Evolutionary conservation across 495 filamentous ascomycete genomes (phyloP).

Genomic region (Hypoxylon subgilvum): DNA sequence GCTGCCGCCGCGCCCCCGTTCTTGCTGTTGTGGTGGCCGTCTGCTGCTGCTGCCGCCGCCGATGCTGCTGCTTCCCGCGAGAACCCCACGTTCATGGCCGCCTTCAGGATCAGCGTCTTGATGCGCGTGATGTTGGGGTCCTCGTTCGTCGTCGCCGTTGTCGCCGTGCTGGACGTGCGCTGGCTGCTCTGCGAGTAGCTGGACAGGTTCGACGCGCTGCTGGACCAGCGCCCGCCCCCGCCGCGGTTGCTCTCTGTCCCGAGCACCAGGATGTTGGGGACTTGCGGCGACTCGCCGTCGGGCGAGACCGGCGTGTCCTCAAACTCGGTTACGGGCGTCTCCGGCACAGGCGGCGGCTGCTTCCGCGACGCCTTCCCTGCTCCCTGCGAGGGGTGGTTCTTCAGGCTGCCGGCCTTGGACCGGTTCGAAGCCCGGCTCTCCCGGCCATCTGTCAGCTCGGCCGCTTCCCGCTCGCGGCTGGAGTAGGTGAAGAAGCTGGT

Average conservation of each 20-base stretch:
- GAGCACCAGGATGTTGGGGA: constrained; percentile 85
- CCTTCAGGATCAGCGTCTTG: constrained; percentile 77
- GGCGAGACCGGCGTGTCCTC: constrained; percentile 85
- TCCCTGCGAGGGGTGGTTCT: constrained; percentile 42
- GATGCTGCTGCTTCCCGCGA: too few species aligned
- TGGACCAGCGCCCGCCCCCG: constrained; percentile 70
- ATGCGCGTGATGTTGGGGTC: constrained; percentile 76
- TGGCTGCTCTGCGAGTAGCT: constrained; percentile 74
- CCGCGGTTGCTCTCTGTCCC: constrained; percentile 63
- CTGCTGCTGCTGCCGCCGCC: too few species aligned
- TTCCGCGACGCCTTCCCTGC: constrained; percentile 29
- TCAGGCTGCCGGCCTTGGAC: constrained; percentile 54
- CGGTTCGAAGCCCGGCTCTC: constrained; percentile 48
- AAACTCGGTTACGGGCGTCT: constrained; percentile 92
- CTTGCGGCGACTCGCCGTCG: constrained; percentile 67
- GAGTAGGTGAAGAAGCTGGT: constrained; percentile 64
- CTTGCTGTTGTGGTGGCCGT: constrained; percentile 43
- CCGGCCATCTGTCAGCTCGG: constrained; percentile 36
- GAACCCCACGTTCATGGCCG: constrained; percentile 80
- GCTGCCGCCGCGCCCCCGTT: too few species aligned
- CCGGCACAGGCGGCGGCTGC: constrained; percentile 59
- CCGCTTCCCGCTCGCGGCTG: constrained; percentile 24
- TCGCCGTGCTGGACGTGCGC: constrained; percentile 75
- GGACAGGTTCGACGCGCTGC: constrained; percentile 74
- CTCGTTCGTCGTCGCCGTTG: constrained; percentile 67